Base-by-base conservation (phyloP, 176 grass and related monocot species). In the Oryza glaberrima region DNA sequence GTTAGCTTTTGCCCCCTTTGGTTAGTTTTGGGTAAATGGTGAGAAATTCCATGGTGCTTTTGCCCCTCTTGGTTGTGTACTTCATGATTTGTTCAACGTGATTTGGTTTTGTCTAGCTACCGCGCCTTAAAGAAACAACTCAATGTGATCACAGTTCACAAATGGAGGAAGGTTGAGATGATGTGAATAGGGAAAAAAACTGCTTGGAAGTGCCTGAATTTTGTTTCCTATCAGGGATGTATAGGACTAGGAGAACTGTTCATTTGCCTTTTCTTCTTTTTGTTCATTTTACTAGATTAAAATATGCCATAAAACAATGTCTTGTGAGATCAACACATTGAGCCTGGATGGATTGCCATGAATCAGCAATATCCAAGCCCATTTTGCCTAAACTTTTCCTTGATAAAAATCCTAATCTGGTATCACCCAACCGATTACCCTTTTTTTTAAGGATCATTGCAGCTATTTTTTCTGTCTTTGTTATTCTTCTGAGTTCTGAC, bases 1-100 rank as follows among this genome's bases (percentile, higher is more conserved):
- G 4, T 74, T 74, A 65, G 51, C 9, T 44, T 41, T 26, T 81
- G 67, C 67, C 71, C 30, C 34, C 52, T 64, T 83, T 73, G 26
- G 22, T 22, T 63, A 61, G 25, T 73, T 65, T 5, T 47, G 6
- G 38, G 30, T 52, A 7, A 49, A 43, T 13, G 34, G 35, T 17
- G 34, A 60, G 19, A 6, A 6, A 19, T 70, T 60, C 56, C 9
- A 54, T 49, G 14, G 64, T 7, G 38, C 14, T 71, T 82, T 12
- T 32, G 30, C 30, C 30, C 30, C 30, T 32, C 0, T 32, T 38
- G 7, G 13, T 54, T 15, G 60, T 34, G 28, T n/a, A 4, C 11
- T 16, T 46, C 19, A 30, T 75, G 19, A 73, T 73, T 22, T 47
- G 23, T 15, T 75, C 4, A 3, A 3, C 13, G 9, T 75, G 73